A percentile compares a stretch with the other conserved stretches of the same genome.
Evolutionary conservation across 176 grass and related monocot genomes (phyloP).

Genomic region (Aegilops longissima): DNA sequence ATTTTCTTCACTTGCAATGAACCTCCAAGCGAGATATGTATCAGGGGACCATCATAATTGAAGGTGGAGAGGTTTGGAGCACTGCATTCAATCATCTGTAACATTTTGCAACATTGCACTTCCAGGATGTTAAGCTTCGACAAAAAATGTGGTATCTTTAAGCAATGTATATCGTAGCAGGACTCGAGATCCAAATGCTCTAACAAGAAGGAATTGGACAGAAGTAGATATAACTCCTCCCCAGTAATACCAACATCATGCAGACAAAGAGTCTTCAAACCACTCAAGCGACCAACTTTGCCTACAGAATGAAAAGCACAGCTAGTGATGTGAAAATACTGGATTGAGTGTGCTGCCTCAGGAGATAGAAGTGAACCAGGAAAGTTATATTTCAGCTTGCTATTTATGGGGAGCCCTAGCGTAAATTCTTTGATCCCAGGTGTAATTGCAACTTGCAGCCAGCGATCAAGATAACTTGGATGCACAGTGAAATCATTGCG

Average conservation of each 20-base stretch:
- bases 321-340: conserved; percentile 1
- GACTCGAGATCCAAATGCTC: not conserved
- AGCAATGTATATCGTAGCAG: not conserved
- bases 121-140: not conserved
- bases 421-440: conserved; percentile 10
- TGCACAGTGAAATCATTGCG: not conserved
- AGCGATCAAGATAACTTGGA: conserved; percentile 4
- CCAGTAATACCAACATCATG: conserved; percentile 13
- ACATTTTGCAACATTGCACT: not conserved
- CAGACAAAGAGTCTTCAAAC: conserved; percentile 1
- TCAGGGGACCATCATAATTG: not conserved
- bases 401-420: not conserved
- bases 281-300: not conserved
- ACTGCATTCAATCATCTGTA: conserved; percentile 1
- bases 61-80: conserved; percentile 13
- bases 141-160: conserved; percentile 10
- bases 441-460: conserved; percentile 17
- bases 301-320: conserved; percentile 1
- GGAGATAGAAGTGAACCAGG: conserved; percentile 5
- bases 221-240: conserved; percentile 10
- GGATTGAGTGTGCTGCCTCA: conserved; percentile 1
- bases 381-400: conserved; percentile 8
- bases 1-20: conserved; percentile 1
- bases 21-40: not conserved
- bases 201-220: conserved; percentile 11